phyloP scores from a whole-genome alignment of 805 yeast genomes.

The Lipomyces spencermartinsiae region DNA sequence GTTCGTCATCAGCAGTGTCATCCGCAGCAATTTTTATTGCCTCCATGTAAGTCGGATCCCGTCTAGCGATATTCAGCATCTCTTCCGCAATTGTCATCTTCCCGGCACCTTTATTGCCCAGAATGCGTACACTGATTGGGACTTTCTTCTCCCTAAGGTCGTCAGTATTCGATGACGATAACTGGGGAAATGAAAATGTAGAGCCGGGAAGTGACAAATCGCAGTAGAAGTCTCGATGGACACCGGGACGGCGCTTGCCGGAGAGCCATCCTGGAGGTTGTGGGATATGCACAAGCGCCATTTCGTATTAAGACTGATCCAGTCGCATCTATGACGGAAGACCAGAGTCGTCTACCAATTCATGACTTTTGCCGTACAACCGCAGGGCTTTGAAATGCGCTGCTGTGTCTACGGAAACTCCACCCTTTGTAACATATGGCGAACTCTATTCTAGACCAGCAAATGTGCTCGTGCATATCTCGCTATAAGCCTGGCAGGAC shows the following conservation, averaged over 20 bases:
- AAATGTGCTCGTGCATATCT: too few relatives aligned
- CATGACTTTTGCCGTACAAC: too few relatives aligned
- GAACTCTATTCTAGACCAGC: too few relatives aligned
- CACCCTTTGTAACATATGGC: too few relatives aligned
- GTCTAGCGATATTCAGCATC: background rate
- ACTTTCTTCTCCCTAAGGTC: constrained; percentile 6
- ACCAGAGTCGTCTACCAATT: background rate
- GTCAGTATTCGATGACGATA: background rate
- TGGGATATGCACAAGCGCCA: background rate
- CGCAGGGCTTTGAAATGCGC: too few relatives aligned
- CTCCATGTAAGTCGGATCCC: background rate
- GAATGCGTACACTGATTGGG: constrained; percentile 9
- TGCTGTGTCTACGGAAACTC: too few relatives aligned
- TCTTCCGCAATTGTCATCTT: constrained; percentile 16
- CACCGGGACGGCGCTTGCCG: background rate
- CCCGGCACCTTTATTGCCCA: constrained; percentile 15
- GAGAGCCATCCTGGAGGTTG: background rate
- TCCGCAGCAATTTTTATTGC: background rate
- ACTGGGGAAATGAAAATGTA: background rate
- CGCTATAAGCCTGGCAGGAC: too few relatives aligned
- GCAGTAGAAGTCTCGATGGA: background rate
- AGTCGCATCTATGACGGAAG: background rate
- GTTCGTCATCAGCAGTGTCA: constrained; percentile 4
- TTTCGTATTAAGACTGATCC: background rate
- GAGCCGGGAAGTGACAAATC: background rate